Base-by-base conservation (phyloP, 2,329 filamentous ascomycete species). In the Botrytis aclada region DNA sequence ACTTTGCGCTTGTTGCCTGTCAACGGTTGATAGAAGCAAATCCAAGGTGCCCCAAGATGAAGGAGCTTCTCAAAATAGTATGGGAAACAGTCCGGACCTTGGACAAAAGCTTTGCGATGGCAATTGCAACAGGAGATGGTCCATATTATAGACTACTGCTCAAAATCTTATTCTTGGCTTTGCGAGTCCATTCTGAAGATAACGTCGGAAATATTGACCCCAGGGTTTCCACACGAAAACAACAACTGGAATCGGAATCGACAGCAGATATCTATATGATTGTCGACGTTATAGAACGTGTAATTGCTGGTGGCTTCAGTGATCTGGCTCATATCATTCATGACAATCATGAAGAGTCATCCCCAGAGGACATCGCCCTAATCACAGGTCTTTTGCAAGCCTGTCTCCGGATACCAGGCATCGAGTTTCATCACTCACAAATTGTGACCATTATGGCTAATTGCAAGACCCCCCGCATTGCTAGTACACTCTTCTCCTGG, bases 401-500 rank as follows among this genome's bases (percentile, higher is more conserved):
- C 45, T 92, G 93, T 77, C 86, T 98, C 25, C 89, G 90, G 75
- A 88, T 97, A 43, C 93, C 94, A 0, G 90, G 91, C 65, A 90
- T 93, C 74, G 89, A 92, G 71, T 88, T 92, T 76, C 88, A 90
- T 66, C 89, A 92, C 75, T 86, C 88, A 22, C 91, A 94, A 77
- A 88, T 95, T 54, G 86, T 93, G 70, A 88, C 90, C 79, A 90
- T 90, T 76, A 86, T 94, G 85, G 85, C 88, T 1, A 88, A 89
- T 64, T 90, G 94, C 80, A 90, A 92, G 75, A 91, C 91, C 1
- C 87, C 93, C 63, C 92, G 95, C 78, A 92, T 94, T 74, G 95
- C 94, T 0, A 90, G 92, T 9, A 94, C 93, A 47, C 87, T 99
- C 8, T 98, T 95, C 82, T 97, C 94, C 0, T 99, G 96, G 96